Conservation (phyloP, 108 stramenopile species). For the Nitzschia sp. region DNA sequence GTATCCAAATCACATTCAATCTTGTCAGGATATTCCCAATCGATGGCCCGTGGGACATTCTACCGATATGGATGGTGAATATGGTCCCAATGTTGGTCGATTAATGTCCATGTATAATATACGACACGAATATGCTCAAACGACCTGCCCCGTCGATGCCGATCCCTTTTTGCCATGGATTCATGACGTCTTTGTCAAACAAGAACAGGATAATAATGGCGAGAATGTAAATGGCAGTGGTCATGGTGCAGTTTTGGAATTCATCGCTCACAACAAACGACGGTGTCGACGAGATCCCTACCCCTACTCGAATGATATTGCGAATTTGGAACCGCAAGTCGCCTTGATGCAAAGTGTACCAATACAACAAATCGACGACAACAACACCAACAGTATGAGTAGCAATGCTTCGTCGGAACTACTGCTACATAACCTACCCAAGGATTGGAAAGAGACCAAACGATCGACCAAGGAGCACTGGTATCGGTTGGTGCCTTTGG, state of each 20-base stretch:
- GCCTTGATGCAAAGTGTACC: slow-evolving; percentile 87
- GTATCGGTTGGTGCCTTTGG: slow-evolving; percentile 70
- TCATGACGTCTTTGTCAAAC: slow-evolving; percentile 81
- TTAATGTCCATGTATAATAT: slow-evolving; percentile 8
- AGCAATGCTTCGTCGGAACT: neutral
- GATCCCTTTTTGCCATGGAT: slow-evolving; percentile 92
- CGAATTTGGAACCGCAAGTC: slow-evolving; percentile 69
- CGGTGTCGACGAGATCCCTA: slow-evolving; percentile 57
- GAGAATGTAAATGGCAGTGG: too few species aligned
- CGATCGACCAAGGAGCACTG: slow-evolving; percentile 21
- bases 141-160: slow-evolving; percentile 52
- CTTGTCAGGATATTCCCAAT: slow-evolving; percentile 56
- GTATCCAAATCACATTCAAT: slow-evolving; percentile 16
- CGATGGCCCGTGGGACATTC: slow-evolving; percentile 56
- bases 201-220: too few species aligned
- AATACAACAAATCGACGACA: slow-evolving; percentile 44
- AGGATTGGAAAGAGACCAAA: neutral
- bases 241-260: slow-evolving; percentile 68
- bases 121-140: slow-evolving; percentile 48
- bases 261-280: slow-evolving; percentile 84
- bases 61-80: slow-evolving; percentile 28
- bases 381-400: slow-evolving; percentile 12
- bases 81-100: slow-evolving; percentile 33
- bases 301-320: slow-evolving; percentile 24
- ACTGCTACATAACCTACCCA: slow-evolving; percentile 19